Conservation (phyloP, 2,329 filamentous ascomycete genomes). For the Fusarium sp. region DNA sequence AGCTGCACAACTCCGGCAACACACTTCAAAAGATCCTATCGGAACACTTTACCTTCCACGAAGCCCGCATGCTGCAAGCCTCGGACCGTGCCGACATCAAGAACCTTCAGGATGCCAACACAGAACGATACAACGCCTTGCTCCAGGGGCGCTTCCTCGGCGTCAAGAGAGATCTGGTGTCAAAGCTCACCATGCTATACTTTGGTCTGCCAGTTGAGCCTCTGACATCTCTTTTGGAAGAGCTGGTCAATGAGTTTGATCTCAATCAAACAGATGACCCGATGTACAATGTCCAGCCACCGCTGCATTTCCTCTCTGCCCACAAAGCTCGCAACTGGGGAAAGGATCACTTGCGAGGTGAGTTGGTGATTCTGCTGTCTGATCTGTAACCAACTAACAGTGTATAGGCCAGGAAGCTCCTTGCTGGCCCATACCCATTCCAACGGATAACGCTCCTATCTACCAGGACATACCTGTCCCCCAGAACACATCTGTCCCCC, state of each 20-base stretch:
- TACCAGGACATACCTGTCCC: neutral
- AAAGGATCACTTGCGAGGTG: constrained; percentile 37
- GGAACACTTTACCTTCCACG: constrained; percentile 47
- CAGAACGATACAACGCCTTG: constrained; percentile 43
- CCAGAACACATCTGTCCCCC: neutral
- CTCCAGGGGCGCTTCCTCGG: constrained; percentile 46
- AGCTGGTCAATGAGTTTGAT: constrained; percentile 35
- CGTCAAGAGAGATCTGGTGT: constrained; percentile 43
- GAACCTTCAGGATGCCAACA: constrained; percentile 45
- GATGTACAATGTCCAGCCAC: constrained; percentile 37
- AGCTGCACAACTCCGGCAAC: constrained; percentile 36
- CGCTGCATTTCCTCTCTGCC: constrained; percentile 47
- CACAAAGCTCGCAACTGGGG: constrained; percentile 46
- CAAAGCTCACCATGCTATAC: constrained; percentile 57
- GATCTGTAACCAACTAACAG: constrained; percentile 5
- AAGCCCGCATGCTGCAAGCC: constrained; percentile 46
- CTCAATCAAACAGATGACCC: constrained; percentile 22
- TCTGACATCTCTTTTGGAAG: constrained; percentile 36
- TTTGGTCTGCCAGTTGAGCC: constrained; percentile 58
- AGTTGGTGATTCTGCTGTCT: neutral
- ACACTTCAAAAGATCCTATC: constrained; percentile 47
- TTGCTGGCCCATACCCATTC: constrained; percentile 10
- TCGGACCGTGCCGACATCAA: constrained; percentile 43
- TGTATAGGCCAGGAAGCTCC: constrained; percentile 14
- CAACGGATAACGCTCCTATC: neutral